Evolutionary conservation across 768 basidiomycete genomes (phyloP).

Genomic region (Dentipellis fragilis): DNA sequence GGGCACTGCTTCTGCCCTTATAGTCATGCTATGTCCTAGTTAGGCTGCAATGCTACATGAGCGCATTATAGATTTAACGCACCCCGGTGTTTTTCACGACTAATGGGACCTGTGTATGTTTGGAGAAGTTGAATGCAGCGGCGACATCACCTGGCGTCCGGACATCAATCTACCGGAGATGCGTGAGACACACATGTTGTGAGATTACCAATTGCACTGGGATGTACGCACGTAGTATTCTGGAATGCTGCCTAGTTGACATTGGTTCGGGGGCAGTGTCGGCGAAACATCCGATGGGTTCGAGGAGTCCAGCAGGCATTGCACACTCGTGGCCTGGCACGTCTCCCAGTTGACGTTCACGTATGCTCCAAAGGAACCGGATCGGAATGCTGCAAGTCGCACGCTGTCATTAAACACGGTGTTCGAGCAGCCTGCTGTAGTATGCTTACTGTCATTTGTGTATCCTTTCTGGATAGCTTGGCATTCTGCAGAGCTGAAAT

Average conservation of each 20-base stretch:
- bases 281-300: constrained; percentile 16
- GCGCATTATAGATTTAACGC: too few species aligned
- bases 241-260: constrained; percentile 18
- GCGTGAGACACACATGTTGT: neutral
- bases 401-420: neutral
- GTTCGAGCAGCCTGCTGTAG: neutral
- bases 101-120: constrained; percentile 15
- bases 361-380: constrained; percentile 18
- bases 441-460: neutral
- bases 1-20: constrained; percentile 21
- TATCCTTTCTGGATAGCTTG: neutral
- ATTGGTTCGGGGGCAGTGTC: constrained; percentile 11
- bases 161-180: constrained; percentile 19
- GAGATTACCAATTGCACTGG: neutral
- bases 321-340: constrained; percentile 35
- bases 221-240: constrained; percentile 16
- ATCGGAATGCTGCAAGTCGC: constrained; percentile 14
- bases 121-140: constrained; percentile 19
- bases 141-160: constrained; percentile 14
- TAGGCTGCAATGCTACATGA: neutral
- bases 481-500: neutral
- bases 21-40: constrained; percentile 18
- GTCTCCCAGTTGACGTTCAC: constrained; percentile 45
- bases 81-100: constrained; percentile 24
- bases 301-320: constrained; percentile 36